These are phyloP conservation scores for Bauhinia variegata DNA, from an alignment of 306 rosid genomes.

Conservation along the genomic window DNA sequence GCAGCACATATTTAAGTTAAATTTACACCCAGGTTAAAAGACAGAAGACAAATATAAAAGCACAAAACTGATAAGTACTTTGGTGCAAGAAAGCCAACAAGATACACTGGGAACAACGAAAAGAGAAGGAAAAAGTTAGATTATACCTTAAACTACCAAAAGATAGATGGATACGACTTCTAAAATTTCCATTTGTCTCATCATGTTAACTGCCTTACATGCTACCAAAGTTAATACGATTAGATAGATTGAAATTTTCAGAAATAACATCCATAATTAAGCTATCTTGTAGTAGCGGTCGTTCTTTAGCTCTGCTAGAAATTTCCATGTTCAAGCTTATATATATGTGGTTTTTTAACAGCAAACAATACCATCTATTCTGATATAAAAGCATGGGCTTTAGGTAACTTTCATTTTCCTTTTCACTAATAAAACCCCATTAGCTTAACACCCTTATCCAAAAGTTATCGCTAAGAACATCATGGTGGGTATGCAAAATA, in stretches of 20 bases:
- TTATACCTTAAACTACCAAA: neutral
- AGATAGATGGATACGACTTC: too few relatives aligned
- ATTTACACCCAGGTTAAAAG: conserved; percentile 13
- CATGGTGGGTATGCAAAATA: conserved; percentile 2
- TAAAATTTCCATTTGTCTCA: too few relatives aligned
- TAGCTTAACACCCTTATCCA: neutral
- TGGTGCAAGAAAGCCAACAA: neutral
- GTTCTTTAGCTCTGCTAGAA: neutral
- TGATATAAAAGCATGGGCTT: neutral
- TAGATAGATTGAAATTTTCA: neutral
- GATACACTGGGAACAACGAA: conserved; percentile 1
- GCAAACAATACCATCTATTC: neutral
- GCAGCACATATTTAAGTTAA: conserved; percentile 8
- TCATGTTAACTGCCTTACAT: neutral
- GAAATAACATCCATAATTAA: conserved; percentile 7
- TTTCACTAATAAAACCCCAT: neutral
- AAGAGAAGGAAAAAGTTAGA: conserved; percentile 18
- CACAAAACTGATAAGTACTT: conserved; percentile 13
- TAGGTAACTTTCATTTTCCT: neutral
- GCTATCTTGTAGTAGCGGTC: conserved; percentile 7
- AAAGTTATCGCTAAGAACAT: neutral
- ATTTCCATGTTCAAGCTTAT: neutral
- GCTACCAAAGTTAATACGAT: neutral
- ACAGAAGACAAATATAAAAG: conserved; percentile 14
- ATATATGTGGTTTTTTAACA: conserved; percentile 6